Conservation (phyloP, 176 grass and related monocot genomes). For the Tuctoria greenei region DNA sequence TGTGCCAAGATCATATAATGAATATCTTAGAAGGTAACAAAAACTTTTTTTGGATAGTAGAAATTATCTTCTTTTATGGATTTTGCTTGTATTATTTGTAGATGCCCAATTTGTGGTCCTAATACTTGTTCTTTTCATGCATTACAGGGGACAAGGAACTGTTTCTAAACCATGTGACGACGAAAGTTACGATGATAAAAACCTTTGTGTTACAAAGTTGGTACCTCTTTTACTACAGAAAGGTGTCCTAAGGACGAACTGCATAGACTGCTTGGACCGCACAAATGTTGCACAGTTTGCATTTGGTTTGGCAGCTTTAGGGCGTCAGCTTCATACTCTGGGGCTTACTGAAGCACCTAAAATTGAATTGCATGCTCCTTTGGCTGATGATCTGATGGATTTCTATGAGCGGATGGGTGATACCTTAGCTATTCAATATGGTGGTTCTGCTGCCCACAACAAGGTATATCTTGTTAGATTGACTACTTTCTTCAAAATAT, state of each 20-base stretch:
- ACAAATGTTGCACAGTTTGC: conserved; percentile 98
- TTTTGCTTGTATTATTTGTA: conserved; percentile 7
- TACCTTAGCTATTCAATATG: conserved; percentile 80
- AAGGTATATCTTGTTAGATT: conserved; percentile 61
- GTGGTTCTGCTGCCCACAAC: conserved; percentile 95
- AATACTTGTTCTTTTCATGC: conserved; percentile 30
- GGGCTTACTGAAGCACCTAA: conserved; percentile 53
- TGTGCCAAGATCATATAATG: not conserved
- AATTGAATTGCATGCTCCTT: conserved; percentile 70
- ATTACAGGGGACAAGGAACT: conserved; percentile 44
- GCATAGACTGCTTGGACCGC: conserved; percentile 96
- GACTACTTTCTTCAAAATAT: conserved; percentile 14
- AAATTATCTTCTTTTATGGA: not conserved
- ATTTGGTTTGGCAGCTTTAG: conserved; percentile 83
- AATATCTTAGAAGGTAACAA: not conserved
- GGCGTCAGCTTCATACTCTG: conserved; percentile 73
- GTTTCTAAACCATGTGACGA: conserved; percentile 17
- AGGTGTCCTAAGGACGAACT: conserved; percentile 96
- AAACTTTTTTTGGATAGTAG: not conserved
- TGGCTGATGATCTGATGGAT: conserved; percentile 80
- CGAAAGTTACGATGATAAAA: conserved; percentile 13
- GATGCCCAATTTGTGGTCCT: conserved; percentile 1
- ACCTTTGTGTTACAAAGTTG: conserved; percentile 20
- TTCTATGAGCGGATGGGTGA: conserved; percentile 97
- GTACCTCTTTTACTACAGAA: conserved; percentile 65